phyloP scores from a whole-genome alignment of 164 flowering plant species.

The Tinospora cordifolia region DNA sequence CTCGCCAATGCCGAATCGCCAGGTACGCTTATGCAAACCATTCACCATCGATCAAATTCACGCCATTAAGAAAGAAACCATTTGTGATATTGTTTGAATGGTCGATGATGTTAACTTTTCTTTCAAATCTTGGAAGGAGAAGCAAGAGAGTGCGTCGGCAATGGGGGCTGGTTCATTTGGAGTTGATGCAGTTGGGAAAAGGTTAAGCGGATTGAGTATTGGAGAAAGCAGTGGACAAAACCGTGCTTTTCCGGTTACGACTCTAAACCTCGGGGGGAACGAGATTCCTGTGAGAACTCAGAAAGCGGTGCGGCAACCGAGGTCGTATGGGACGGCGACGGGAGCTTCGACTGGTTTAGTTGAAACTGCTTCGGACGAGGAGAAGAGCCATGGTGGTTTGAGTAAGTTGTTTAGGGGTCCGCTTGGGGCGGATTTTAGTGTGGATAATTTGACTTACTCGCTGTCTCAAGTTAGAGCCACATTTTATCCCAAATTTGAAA shows the following conservation, averaged over 20 bases:
- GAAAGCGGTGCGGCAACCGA: slow-evolving; percentile 39
- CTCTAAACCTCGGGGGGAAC: slow-evolving; percentile 26
- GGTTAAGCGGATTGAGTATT: slow-evolving; percentile 26
- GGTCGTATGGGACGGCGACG: slow-evolving; percentile 49
- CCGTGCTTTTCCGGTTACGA: slow-evolving; percentile 15
- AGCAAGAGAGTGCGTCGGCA: slow-evolving; percentile 19
- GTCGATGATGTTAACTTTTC: background rate
- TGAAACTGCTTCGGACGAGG: slow-evolving; percentile 20
- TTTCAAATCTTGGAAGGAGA: slow-evolving; percentile 23
- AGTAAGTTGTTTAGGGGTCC: slow-evolving; percentile 39
- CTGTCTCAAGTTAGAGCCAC: slow-evolving; percentile 82
- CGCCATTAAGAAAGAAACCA: too few relatives aligned
- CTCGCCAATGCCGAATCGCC: slow-evolving; percentile 23
- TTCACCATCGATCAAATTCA: too few relatives aligned
- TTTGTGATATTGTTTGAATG: background rate
- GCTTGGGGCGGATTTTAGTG: slow-evolving; percentile 46
- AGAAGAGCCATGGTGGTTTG: slow-evolving; percentile 23
- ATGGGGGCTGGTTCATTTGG: slow-evolving; percentile 13
- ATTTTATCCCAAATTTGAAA: slow-evolving; percentile 95
- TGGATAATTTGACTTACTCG: slow-evolving; percentile 57
- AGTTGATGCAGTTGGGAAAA: slow-evolving; percentile 27
- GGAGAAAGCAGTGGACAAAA: slow-evolving; percentile 23
- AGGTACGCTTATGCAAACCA: slow-evolving; percentile 17
- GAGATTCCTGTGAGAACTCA: slow-evolving; percentile 24
- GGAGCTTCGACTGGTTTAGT: slow-evolving; percentile 26